Evolutionary conservation across 441 rosid genomes (phyloP), one percentile per base, ranked within the genome.

Genomic region (Pelargonium australe): DNA sequence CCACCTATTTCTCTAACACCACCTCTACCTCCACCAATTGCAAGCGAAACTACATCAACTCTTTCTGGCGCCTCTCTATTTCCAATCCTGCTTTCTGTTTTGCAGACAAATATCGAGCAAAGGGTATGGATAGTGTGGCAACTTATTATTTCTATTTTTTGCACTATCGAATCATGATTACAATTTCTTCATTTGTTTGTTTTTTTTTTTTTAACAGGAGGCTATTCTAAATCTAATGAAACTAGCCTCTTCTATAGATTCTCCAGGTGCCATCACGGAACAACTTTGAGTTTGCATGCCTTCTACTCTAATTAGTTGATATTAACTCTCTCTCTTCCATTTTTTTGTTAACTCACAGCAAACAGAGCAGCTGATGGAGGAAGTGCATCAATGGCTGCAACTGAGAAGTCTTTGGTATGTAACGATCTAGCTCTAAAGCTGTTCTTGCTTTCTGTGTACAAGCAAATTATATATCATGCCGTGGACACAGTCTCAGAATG

Each of bases 401-500:
- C 83, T 10, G 98, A 92, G 73, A 92, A 80, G 85, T 81, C 98
- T 61, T 65, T 89, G 96, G 98, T 92, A 84, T 9, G 82, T 74
- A 8, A 63, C 37, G 5, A 34, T 34, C 5, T 34, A 34, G 37
- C 37, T 34, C 37, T 3, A 34, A 34, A 3, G 37, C 37, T 34
- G 37, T 34, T 34, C 37, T 34, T 34, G 37, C 37, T 34, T 34
- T 34, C 37, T 34, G 0, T 34, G 0, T 34, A 4, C 5, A 34
- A 34, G 37, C 37, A 34, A 34, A 34, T 34, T 34, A 34, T 34
- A 34, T 34, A 34, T 34, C 37, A 34, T 34, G 6, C 37, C 6
- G 2, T 4, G 31, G 3, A 25, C 31, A 1, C 31, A 34, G 37
- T 34, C 37, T 34, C 37, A 34, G 37, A 34, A 34, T 34, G 2